These are phyloP conservation scores for Bacidia rubella DNA, from an alignment of 495 filamentous ascomycete species.

Conservation along the genomic window DNA sequence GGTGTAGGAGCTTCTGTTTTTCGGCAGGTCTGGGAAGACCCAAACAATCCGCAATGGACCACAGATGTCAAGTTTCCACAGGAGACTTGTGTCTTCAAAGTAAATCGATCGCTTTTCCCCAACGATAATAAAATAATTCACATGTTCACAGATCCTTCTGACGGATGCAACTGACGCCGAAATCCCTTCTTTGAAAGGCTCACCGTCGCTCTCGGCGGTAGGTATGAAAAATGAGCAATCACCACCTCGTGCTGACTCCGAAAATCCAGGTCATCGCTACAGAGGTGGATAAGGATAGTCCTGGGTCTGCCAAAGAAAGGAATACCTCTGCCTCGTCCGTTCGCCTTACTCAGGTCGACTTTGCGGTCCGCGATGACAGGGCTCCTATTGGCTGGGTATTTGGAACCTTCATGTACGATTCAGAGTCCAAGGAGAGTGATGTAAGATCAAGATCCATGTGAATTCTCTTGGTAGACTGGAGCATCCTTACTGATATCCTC, in stretches of 20 bases:
- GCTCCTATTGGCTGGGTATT: background rate
- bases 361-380: background rate
- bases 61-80: background rate
- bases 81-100: background rate
- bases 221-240: too few species aligned
- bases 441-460: background rate
- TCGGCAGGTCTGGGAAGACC: background rate
- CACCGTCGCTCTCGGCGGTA: background rate
- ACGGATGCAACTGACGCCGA: background rate
- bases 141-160: background rate
- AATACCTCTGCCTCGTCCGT: background rate
- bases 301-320: background rate
- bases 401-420: slow-evolving; percentile 9
- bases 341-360: background rate
- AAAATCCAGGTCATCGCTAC: background rate
- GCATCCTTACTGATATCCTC: too few species aligned
- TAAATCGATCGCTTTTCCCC: too few species aligned
- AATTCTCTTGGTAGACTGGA: too few species aligned
- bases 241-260: too few species aligned
- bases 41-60: background rate
- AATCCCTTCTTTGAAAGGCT: background rate
- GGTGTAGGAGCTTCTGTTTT: background rate
- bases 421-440: background rate
- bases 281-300: background rate
- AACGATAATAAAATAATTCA: too few species aligned